Evolutionary conservation across 352 stramenopile genomes (phyloP).

Genomic region (Blastocystis sp.): DNA sequence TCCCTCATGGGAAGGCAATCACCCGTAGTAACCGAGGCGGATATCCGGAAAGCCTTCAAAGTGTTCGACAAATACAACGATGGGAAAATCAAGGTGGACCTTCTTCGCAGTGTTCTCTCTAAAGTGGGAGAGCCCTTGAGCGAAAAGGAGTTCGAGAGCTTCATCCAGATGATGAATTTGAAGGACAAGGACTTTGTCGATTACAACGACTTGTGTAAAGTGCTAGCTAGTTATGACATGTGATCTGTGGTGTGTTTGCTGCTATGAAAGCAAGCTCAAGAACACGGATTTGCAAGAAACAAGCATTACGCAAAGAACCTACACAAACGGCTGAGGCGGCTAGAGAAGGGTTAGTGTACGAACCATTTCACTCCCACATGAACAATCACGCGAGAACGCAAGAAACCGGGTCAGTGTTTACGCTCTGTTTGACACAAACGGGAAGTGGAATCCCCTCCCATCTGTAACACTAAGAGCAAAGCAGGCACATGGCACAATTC

Average conservation of each 20-base stretch:
- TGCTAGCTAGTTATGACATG: slow-evolving; percentile 24
- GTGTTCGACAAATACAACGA: slow-evolving; percentile 52
- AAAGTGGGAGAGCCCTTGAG: slow-evolving; percentile 12
- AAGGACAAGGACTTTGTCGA: slow-evolving; percentile 20
- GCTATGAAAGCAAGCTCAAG: not conserved
- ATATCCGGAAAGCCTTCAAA: slow-evolving; percentile 11
- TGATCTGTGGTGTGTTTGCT: not conserved
- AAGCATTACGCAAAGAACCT: not conserved
- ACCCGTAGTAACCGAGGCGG: not conserved
- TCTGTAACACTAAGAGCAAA: slow-evolving; percentile 57
- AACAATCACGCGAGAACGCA: not conserved
- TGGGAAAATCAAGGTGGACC: slow-evolving; percentile 18
- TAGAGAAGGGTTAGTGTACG: not conserved
- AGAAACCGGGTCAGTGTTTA: not conserved
- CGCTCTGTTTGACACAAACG: slow-evolving; percentile 46
- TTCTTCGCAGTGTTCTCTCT: slow-evolving; percentile 21
- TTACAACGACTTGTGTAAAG: not conserved
- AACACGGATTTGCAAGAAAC: not conserved
- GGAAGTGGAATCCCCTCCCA: not conserved
- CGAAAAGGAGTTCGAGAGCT: slow-evolving; percentile 4
- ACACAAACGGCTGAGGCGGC: not conserved
- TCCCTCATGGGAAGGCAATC: not conserved
- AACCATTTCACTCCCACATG: not conserved
- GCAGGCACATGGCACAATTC: too few species aligned
- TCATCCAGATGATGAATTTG: slow-evolving; percentile 19